Percentiles rank a stretch among this genome's conserved stretches.
phyloP scores from a whole-genome alignment of 345 rosid species.

The Brassica napus region DNA sequence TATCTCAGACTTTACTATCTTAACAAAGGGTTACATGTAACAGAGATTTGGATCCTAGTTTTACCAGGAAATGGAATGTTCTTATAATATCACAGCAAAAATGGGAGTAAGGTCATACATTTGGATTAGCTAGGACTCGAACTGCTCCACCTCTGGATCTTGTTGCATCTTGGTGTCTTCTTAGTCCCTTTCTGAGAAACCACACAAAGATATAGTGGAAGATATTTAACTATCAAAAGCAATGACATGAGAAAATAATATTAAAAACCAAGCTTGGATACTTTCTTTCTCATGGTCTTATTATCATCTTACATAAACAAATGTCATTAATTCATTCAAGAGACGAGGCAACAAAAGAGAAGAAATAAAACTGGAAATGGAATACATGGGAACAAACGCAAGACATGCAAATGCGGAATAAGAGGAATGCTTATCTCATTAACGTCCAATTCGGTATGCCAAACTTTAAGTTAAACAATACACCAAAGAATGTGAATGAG shows the following conservation, averaged over 20 bases:
- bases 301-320: neutral
- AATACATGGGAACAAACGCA: neutral
- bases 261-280: neutral
- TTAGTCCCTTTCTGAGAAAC: slow-evolving; percentile 41
- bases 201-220: neutral
- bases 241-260: neutral
- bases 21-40: neutral
- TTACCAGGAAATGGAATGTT: neutral
- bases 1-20: neutral
- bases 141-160: slow-evolving; percentile 60
- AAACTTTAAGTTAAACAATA: neutral
- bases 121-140: slow-evolving; percentile 62
- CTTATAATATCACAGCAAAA: slow-evolving; percentile 2
- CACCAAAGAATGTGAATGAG: slow-evolving; percentile 19
- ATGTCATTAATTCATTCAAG: neutral
- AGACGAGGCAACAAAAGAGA: neutral
- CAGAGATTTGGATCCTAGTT: slow-evolving; percentile 14
- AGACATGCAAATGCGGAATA: neutral
- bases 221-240: neutral
- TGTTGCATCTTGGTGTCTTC: slow-evolving; percentile 40
- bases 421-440: slow-evolving; percentile 19
- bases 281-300: neutral
- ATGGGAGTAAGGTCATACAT: slow-evolving; percentile 55
- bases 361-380: neutral
- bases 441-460: no score